Percentiles rank a stretch among this genome's conserved stretches.
These are phyloP conservation scores for Fusarium drepaniforme DNA, from an alignment of 2,329 filamentous ascomycete species.

Conservation along the genomic window DNA sequence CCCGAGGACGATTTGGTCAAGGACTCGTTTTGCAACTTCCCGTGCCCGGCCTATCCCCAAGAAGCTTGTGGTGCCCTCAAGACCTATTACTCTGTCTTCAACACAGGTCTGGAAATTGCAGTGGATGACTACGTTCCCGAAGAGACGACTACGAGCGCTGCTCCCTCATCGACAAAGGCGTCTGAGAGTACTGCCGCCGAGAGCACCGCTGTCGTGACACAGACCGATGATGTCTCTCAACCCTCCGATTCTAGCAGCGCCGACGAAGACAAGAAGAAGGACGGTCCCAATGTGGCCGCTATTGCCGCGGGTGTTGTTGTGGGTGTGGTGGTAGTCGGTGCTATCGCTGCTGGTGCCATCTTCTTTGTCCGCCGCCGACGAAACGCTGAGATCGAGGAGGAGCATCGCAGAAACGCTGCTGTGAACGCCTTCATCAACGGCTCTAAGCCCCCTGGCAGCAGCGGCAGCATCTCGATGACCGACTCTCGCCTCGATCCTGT, in stretches of 20 bases:
- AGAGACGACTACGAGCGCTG: conserved; percentile 26
- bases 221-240: conserved; percentile 27
- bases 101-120: conserved; percentile 60
- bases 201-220: background rate
- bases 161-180: conserved; percentile 43
- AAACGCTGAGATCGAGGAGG: conserved; percentile 83
- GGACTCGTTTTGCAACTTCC: conserved; percentile 71
- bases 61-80: conserved; percentile 69
- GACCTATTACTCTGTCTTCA: conserved; percentile 60
- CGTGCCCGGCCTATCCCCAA: conserved; percentile 72
- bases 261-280: conserved; percentile 33
- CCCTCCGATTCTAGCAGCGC: conserved; percentile 4
- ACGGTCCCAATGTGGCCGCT: conserved; percentile 78
- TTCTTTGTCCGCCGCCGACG: conserved; percentile 82
- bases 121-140: conserved; percentile 42
- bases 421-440: conserved; percentile 81
- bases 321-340: conserved; percentile 78
- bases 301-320: conserved; percentile 92
- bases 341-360: conserved; percentile 75
- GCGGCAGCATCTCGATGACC: conserved; percentile 76
- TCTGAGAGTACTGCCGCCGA: conserved; percentile 31
- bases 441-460: conserved; percentile 71
- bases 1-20: conserved; percentile 64
- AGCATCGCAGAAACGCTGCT: conserved; percentile 84
- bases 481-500: conserved; percentile 91